Percentiles rank a stretch among this genome's conserved stretches.
Evolutionary conservation across 768 basidiomycete species (phyloP).

Genomic region (Psilocybe subaeruginosa): DNA sequence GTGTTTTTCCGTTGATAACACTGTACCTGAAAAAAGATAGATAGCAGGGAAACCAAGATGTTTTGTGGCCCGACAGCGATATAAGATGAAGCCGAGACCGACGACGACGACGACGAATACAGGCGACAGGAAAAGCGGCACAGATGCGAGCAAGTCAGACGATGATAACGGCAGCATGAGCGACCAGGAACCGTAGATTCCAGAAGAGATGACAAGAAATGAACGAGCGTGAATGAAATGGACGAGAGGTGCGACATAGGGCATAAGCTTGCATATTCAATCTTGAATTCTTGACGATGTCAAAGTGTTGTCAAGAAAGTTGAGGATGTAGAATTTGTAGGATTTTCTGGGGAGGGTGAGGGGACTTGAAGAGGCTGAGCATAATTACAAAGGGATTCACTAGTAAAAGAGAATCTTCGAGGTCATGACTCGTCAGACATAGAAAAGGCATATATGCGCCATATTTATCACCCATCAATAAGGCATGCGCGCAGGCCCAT

Average conservation of each 20-base stretch:
- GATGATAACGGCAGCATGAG: not conserved
- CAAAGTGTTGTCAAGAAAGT: not conserved
- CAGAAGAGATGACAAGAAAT: not conserved
- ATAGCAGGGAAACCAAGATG: conserved; percentile 3
- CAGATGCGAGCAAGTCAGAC: no score
- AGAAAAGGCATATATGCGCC: not conserved
- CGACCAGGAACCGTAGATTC: not conserved
- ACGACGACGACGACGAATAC: not conserved
- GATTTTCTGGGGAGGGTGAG: not conserved
- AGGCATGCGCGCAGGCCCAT: conserved; percentile 61
- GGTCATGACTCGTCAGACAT: not conserved
- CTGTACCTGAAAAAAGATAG: conserved; percentile 5
- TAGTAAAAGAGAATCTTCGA: not conserved
- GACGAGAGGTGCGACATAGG: conserved; percentile 7
- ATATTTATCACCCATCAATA: conserved; percentile 30
- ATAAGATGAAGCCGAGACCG: not conserved
- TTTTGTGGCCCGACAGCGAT: conserved; percentile 3
- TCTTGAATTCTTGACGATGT: conserved; percentile 7
- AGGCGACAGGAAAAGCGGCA: not conserved
- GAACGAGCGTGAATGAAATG: conserved; percentile 1
- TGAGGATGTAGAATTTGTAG: not conserved
- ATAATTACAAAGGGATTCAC: not conserved
- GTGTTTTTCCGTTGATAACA: conserved; percentile 2
- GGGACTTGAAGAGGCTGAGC: not conserved
- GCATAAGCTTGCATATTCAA: not conserved